Percentiles rank a stretch among this genome's conserved stretches.
Evolutionary conservation across 441 rosid species (phyloP).

Genomic region (Brassica balearica): DNA sequence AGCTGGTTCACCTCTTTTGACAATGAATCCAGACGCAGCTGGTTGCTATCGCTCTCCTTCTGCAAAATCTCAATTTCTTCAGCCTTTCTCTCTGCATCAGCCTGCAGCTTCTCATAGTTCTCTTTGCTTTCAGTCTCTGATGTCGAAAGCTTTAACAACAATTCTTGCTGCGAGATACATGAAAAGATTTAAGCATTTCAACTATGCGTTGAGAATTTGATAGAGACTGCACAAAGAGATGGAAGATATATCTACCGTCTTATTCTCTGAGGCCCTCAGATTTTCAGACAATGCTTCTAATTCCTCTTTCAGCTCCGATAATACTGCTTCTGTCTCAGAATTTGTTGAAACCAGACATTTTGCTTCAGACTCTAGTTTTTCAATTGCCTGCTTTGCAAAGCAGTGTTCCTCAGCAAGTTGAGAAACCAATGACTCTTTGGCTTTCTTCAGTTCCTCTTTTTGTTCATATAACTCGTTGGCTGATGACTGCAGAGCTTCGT

Average conservation of each 20-base stretch:
- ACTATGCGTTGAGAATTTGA: slow-evolving; percentile 20
- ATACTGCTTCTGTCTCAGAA: slow-evolving; percentile 38
- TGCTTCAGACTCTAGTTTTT: slow-evolving; percentile 68
- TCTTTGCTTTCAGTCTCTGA: slow-evolving; percentile 69
- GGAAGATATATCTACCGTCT: slow-evolving; percentile 53
- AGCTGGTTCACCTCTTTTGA: slow-evolving; percentile 66
- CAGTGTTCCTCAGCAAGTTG: slow-evolving; percentile 60
- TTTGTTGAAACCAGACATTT: slow-evolving; percentile 56
- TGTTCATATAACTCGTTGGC: slow-evolving; percentile 56
- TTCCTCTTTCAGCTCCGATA: slow-evolving; percentile 41
- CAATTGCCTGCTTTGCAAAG: slow-evolving; percentile 61
- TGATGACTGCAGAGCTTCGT: slow-evolving; percentile 54
- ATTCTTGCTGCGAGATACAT: slow-evolving; percentile 61
- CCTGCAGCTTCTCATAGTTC: slow-evolving; percentile 53
- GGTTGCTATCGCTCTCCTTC: slow-evolving; percentile 54
- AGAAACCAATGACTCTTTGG: slow-evolving; percentile 53
- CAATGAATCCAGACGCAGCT: slow-evolving; percentile 55
- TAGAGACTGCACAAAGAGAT: slow-evolving; percentile 18
- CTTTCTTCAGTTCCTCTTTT: slow-evolving; percentile 64
- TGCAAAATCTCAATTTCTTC: slow-evolving; percentile 59
- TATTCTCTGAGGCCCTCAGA: slow-evolving; percentile 53
- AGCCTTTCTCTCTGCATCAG: slow-evolving; percentile 57
- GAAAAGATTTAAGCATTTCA: slow-evolving; percentile 37
- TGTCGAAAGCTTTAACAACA: slow-evolving; percentile 58
- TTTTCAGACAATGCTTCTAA: slow-evolving; percentile 29